Evolutionary conservation across 208 protist species (phyloP).

Genomic region (Phytomonas francai): DNA sequence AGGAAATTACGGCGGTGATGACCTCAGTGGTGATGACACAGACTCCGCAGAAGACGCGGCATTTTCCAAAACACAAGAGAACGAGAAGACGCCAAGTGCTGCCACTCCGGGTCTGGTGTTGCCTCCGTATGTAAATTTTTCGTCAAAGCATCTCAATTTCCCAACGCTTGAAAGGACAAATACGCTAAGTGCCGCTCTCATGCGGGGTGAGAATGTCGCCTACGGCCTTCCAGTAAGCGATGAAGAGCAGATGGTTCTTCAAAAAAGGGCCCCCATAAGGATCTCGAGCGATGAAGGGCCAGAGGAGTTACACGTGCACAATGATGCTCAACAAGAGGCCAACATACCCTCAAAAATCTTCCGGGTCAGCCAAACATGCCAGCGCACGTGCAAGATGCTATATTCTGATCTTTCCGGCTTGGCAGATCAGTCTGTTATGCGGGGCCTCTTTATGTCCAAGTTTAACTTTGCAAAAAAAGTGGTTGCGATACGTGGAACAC

Average conservation of each 20-base stretch:
- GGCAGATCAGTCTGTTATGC: constrained; percentile 54
- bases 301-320: constrained; percentile 44
- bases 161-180: constrained; percentile 41
- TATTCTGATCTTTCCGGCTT: constrained; percentile 64
- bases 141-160: constrained; percentile 66
- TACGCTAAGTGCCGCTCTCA: constrained; percentile 35
- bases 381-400: constrained; percentile 50
- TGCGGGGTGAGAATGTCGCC: constrained; percentile 40
- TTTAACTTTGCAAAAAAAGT: constrained; percentile 77
- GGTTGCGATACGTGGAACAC: constrained; percentile 47
- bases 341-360: constrained; percentile 78
- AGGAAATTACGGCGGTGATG: constrained; percentile 18
- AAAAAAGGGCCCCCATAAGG: constrained; percentile 44
- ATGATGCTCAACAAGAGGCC: constrained; percentile 81
- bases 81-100: not conserved
- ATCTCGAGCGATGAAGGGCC: constrained; percentile 49
- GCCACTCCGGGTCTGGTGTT: constrained; percentile 48
- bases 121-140: constrained; percentile 55
- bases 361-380: constrained; percentile 13
- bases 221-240: constrained; percentile 81
- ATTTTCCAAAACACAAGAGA: not conserved
- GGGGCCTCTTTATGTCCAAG: constrained; percentile 44
- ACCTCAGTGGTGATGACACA: constrained; percentile 12
- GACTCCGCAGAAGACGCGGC: not conserved
- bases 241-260: constrained; percentile 59